A percentile compares a stretch with the other conserved stretches of the same genome.
These are phyloP conservation scores for Picea mariana DNA, from an alignment of 83 land plant species.

Conservation along the genomic window DNA sequence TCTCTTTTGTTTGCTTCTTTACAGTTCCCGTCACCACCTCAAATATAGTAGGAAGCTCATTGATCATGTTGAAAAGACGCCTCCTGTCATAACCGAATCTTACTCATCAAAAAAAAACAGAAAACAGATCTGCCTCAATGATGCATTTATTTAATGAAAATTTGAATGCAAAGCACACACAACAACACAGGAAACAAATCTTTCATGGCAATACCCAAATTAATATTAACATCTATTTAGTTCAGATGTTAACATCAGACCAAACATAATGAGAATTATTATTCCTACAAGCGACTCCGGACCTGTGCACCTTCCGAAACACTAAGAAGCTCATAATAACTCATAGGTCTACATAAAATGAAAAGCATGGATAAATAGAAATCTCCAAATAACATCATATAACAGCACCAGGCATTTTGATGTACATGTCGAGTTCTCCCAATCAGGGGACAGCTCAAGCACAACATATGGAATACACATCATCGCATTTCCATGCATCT, in stretches of 20 bases:
- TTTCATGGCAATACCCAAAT: not conserved
- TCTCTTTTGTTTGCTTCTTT: constrained; percentile 34
- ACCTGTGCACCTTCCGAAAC: not conserved
- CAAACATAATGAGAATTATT: not conserved
- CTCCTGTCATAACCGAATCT: constrained; percentile 20
- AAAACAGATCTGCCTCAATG: not conserved
- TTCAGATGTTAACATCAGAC: not conserved
- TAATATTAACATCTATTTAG: not conserved
- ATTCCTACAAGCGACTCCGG: not conserved
- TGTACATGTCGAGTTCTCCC: too few species aligned
- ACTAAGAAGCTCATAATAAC: not conserved
- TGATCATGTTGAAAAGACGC: constrained; percentile 33
- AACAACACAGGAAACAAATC: not conserved
- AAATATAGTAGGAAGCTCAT: constrained; percentile 37
- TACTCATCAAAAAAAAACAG: not conserved
- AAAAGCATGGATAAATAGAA: not conserved
- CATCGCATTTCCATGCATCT: too few species aligned
- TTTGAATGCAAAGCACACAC: not conserved
- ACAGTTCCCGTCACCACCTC: constrained; percentile 34
- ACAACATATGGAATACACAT: too few species aligned
- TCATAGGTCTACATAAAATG: not conserved
- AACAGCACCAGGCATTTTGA: too few species aligned
- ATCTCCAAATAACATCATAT: constrained; percentile 3
- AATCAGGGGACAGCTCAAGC: too few species aligned
- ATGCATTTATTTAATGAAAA: not conserved